Base-by-base conservation (phyloP, 1,284 basidiomycete species). In the Boletus subluridellus region DNA sequence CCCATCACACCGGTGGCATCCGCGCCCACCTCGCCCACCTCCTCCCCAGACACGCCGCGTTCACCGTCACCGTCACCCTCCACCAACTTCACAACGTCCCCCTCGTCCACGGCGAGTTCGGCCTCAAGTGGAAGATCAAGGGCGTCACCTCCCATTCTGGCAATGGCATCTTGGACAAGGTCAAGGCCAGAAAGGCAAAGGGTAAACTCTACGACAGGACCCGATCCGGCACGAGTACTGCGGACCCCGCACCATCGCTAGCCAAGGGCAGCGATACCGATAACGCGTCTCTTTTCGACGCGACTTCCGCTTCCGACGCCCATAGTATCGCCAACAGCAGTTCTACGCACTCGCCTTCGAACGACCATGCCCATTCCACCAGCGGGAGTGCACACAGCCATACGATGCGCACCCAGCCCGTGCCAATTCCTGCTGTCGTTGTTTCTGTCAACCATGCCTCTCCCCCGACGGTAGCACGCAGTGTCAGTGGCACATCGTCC, bases 21-120 rank as follows among this genome's bases (percentile, higher is more conserved):
- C 72, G 69, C 21, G 70, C 71, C 2, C 69, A 71, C 42, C 50
- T 71, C 9, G 67, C 73, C 6, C 69, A 74, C 7, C 67, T 71
- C 47, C 58, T 71, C 21, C 73, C 70, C 15, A 55, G 70, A 37
- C 71, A 71, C 41, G 82, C 88, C 4, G 80, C 83, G 58, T 92
- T 93, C 73, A 80, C 83, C 56, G 83, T 86, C 32, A 76, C 78
- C 17, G 69, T 93, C 49, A 78, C 78, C 37, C 80, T 93, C 46
- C 89, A 92, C 71, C 84, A 92, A 65, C 80, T 93, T 34, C 79
- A 82, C 45, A 89, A 85, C 66, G 85, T 94, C 0, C 90, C 91
- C 0, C 82, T 92, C 60, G 83, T 92, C 50, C 75, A 76, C 42
- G 91, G 91, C 61, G 81, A 90, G 66, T 93, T 93, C 67, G 83